Evolutionary conservation across 1,139 yeast genomes (phyloP).

Genomic region (Pneumocystis sp.): DNA sequence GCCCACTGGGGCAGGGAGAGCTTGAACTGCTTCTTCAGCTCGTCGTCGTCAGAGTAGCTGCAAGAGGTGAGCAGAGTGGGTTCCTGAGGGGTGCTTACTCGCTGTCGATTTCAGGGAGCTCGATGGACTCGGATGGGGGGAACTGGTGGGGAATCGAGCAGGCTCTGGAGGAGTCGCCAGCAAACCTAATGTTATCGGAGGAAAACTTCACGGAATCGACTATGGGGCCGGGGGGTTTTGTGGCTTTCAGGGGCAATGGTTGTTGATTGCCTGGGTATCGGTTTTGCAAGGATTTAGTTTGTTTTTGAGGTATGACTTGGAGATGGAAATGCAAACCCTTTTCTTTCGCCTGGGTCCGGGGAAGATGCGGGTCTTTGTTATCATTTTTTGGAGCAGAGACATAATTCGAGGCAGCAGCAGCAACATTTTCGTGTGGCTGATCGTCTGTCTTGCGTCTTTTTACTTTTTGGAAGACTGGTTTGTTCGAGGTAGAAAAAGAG

Average conservation of each 20-base stretch:
- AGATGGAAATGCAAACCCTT: conserved; percentile 20
- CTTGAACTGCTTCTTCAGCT: conserved; percentile 42
- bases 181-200: conserved; percentile 24
- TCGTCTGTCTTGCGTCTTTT: neutral
- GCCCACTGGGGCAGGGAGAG: conserved; percentile 59
- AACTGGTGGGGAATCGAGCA: neutral
- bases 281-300: neutral
- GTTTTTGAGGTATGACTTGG: neutral
- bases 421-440: neutral
- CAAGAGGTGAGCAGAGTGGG: neutral
- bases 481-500: neutral
- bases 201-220: conserved; percentile 27
- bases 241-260: conserved; percentile 17
- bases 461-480: neutral
- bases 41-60: conserved; percentile 24
- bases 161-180: conserved; percentile 9
- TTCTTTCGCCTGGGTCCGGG: conserved; percentile 22
- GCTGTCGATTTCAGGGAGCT: conserved; percentile 34
- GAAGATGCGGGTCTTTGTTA: neutral
- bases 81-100: conserved; percentile 16
- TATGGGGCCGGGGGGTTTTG: conserved; percentile 18
- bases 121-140: conserved; percentile 11
- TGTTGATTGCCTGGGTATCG: conserved; percentile 6
- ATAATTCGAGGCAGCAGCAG: neutral
- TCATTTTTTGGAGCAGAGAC: neutral